A percentile compares a stretch with the other conserved stretches of the same genome.
These are phyloP conservation scores for Rhododendron williamsianum DNA, from an alignment of 148 eudicot genomes.

Conservation along the genomic window DNA sequence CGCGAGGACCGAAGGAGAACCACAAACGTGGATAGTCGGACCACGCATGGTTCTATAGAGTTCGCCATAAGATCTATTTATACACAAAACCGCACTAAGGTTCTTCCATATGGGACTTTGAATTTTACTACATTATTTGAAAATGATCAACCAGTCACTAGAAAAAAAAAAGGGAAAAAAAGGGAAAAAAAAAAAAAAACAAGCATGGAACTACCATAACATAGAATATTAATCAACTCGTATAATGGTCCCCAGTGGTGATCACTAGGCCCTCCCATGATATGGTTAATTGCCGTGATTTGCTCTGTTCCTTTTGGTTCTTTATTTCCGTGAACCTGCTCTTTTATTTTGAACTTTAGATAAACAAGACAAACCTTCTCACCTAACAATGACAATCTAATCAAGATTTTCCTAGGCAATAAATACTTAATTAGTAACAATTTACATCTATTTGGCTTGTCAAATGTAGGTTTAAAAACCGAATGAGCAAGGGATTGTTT, in stretches of 20 bases:
- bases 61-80: too few relatives aligned
- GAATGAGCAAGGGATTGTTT: not conserved
- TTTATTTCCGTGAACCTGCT: not conserved
- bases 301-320: not conserved
- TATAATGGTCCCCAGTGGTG: not conserved
- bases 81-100: too few relatives aligned
- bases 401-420: not conserved
- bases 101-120: not conserved
- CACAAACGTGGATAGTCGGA: too few relatives aligned
- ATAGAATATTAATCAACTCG: not conserved
- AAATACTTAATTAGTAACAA: not conserved
- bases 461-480: not conserved
- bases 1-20: too few relatives aligned
- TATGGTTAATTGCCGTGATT: not conserved
- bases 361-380: not conserved
- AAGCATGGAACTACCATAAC: not conserved
- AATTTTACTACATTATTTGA: not conserved
- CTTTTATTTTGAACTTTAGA: not conserved
- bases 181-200: too few relatives aligned
- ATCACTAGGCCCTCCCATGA: not conserved
- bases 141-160: too few relatives aligned
- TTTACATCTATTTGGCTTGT: not conserved
- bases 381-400: not conserved
- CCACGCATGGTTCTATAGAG: too few relatives aligned
- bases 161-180: too few relatives aligned